Evolutionary conservation across 257 asterid genomes (phyloP).

Genomic region (Solanum neorickii): DNA sequence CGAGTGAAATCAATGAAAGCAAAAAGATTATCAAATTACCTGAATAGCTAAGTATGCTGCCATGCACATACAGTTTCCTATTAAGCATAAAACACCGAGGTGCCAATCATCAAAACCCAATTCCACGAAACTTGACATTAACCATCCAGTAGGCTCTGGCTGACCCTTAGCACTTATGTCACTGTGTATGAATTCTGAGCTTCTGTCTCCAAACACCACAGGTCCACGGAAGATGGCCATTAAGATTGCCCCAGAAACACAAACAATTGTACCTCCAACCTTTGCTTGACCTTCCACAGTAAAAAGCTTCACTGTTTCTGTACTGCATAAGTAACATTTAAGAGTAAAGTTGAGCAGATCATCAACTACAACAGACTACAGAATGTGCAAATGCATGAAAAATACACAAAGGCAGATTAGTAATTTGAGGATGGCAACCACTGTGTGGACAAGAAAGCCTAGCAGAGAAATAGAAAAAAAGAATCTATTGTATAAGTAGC

Average conservation of each 20-base stretch:
- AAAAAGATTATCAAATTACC: slow-evolving; percentile 23
- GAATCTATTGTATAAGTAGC: not conserved
- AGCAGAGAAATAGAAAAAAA: not conserved
- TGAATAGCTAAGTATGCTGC: slow-evolving; percentile 85
- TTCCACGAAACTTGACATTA: slow-evolving; percentile 48
- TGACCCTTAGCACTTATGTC: slow-evolving; percentile 83
- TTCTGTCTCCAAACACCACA: slow-evolving; percentile 56
- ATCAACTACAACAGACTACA: not conserved
- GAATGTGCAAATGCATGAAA: not conserved
- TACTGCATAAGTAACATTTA: slow-evolving; percentile 51
- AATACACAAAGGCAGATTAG: not conserved
- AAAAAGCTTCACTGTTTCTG: slow-evolving; percentile 74
- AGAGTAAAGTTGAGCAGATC: slow-evolving; percentile 11
- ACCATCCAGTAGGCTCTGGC: slow-evolving; percentile 84
- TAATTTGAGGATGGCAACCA: not conserved
- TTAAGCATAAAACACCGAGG: slow-evolving; percentile 78
- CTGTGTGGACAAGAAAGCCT: not conserved
- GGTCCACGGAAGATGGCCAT: slow-evolving; percentile 94
- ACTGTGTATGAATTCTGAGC: slow-evolving; percentile 43
- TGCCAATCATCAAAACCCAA: slow-evolving; percentile 80
- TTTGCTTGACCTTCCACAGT: slow-evolving; percentile 84
- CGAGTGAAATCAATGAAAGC: not conserved
- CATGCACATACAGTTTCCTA: slow-evolving; percentile 97
- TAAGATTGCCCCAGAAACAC: slow-evolving; percentile 82
- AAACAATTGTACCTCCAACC: slow-evolving; percentile 80